Conservation (phyloP, 1,139 yeast genomes). For the Nakaseomyces glabratus region DNA sequence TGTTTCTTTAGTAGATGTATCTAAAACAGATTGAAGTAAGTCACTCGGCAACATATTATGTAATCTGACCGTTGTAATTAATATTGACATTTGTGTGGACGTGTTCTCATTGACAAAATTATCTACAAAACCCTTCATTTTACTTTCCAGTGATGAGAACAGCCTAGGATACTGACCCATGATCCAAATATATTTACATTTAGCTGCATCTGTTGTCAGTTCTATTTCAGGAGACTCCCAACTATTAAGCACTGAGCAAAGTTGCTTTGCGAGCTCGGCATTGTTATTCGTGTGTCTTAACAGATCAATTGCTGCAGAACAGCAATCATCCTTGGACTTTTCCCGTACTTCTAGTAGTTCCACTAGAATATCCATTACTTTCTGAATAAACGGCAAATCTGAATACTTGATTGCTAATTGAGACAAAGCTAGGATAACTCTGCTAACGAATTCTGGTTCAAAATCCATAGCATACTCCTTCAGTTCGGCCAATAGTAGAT, state of each 20-base stretch:
- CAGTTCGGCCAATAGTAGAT: constrained; percentile 69
- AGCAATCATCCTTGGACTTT: constrained; percentile 70
- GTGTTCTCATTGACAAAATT: constrained; percentile 68
- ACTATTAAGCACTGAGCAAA: constrained; percentile 24
- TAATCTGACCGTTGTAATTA: constrained; percentile 76
- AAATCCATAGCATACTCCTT: constrained; percentile 93
- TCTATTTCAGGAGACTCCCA: constrained; percentile 25
- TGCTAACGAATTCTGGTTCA: constrained; percentile 78
- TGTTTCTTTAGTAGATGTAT: constrained; percentile 67
- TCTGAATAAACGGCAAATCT: constrained; percentile 33
- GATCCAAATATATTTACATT: constrained; percentile 62
- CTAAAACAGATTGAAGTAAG: constrained; percentile 62
- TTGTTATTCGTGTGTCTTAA: constrained; percentile 72
- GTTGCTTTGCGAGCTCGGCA: constrained; percentile 18
- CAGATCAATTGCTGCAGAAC: constrained; percentile 67
- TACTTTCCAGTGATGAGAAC: constrained; percentile 45
- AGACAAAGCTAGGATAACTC: constrained; percentile 77
- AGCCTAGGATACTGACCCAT: constrained; percentile 80
- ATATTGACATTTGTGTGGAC: constrained; percentile 61
- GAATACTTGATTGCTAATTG: constrained; percentile 78
- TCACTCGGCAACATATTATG: constrained; percentile 35
- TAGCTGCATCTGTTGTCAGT: constrained; percentile 26
- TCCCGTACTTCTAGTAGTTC: constrained; percentile 73
- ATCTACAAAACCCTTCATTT: constrained; percentile 43
- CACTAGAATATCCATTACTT: constrained; percentile 68